phyloP scores from a whole-genome alignment of 495 filamentous ascomycete species.

The Penicillium mononematosum region DNA sequence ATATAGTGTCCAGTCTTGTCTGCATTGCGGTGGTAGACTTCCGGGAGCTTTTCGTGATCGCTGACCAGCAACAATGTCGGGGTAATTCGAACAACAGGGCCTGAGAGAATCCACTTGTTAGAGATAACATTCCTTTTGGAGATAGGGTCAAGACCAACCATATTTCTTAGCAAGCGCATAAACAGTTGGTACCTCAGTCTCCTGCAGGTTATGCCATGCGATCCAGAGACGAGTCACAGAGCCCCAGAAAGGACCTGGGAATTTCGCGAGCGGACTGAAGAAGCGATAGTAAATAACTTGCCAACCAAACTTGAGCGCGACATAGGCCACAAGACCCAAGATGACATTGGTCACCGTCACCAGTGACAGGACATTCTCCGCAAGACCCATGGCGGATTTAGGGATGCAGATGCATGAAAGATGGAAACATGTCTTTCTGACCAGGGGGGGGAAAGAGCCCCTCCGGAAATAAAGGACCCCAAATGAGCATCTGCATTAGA shows the following conservation, averaged over 20 bases:
- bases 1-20: constrained; percentile 57
- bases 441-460: background rate
- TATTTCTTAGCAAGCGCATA: constrained; percentile 49
- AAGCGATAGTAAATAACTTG: constrained; percentile 51
- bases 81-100: constrained; percentile 46
- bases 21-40: constrained; percentile 53
- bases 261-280: constrained; percentile 50
- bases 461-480: constrained; percentile 1
- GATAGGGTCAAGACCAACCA: constrained; percentile 29
- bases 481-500: background rate
- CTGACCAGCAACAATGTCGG: constrained; percentile 47
- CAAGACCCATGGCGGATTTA: constrained; percentile 30
- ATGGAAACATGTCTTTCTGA: background rate
- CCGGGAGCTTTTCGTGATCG: constrained; percentile 48
- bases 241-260: constrained; percentile 57
- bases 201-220: constrained; percentile 46
- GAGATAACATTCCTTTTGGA: background rate
- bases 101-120: constrained; percentile 19
- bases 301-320: constrained; percentile 28
- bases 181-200: constrained; percentile 40
- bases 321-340: constrained; percentile 28
- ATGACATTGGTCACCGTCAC: constrained; percentile 33
- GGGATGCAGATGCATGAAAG: constrained; percentile 7
- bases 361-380: constrained; percentile 29
- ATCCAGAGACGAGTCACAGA: constrained; percentile 52